These are phyloP conservation scores for Arthroderma uncinatum DNA, from an alignment of 2,329 filamentous ascomycete species.

Conservation along the genomic window DNA sequence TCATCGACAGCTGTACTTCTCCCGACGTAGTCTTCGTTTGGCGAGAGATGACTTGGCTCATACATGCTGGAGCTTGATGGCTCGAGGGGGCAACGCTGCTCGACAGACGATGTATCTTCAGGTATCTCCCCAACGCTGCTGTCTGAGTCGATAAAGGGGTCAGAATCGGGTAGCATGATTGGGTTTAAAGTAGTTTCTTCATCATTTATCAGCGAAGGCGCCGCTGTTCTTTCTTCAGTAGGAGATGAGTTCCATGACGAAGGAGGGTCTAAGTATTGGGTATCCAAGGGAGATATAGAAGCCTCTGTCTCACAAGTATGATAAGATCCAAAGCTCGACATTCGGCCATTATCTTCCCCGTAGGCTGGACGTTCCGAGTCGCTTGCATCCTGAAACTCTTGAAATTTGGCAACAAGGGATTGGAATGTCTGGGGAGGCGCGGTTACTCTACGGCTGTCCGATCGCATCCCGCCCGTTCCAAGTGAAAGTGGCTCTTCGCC, in stretches of 20 bases:
- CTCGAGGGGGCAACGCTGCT: neutral
- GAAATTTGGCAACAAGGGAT: conserved; percentile 30
- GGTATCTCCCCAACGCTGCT: neutral
- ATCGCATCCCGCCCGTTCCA: neutral
- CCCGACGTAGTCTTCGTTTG: neutral
- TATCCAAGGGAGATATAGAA: neutral
- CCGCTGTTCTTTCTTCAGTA: neutral
- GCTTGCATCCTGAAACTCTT: conserved; percentile 18
- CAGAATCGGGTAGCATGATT: neutral
- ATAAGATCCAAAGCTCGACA: conserved; percentile 35
- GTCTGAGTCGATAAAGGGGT: neutral
- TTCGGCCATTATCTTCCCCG: conserved; percentile 21
- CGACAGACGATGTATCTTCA: neutral
- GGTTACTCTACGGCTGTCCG: conserved; percentile 11
- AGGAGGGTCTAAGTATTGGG: neutral
- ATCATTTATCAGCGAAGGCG: neutral
- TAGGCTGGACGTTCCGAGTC: conserved; percentile 18
- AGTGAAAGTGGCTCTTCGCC: neutral
- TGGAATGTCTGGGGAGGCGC: conserved; percentile 27
- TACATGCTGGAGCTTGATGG: neutral
- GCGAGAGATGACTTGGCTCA: neutral
- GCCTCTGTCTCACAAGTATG: conserved; percentile 22
- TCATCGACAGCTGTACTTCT: conserved; percentile 14
- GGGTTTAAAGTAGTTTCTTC: neutral
- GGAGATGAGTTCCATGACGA: neutral